Evolutionary conservation across 768 basidiomycete genomes (phyloP), one percentile per base, ranked within the genome.

Genomic region (Pulveroboletus sp.): DNA sequence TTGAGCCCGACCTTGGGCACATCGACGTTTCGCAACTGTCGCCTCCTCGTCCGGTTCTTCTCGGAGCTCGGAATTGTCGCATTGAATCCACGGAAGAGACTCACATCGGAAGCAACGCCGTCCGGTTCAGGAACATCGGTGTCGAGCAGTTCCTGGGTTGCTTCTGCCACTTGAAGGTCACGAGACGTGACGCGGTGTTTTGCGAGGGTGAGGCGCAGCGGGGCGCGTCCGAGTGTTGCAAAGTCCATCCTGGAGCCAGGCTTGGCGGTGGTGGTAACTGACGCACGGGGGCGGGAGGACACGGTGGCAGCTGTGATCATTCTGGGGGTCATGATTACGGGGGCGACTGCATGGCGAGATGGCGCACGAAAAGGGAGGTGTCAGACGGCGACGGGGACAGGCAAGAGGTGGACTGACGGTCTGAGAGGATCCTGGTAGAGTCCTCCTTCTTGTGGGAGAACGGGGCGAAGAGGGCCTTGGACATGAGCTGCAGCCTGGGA

Each of bases 31-130:
- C 93, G 76, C 69, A 88, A 81, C 66, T 90, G 84, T 50, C 92
- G 71, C 55, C 93, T 70, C 52, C 93, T 75, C 13, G 81, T 74
- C 54, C 87, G 84, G 47, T 89, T 78, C 63, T 83, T 79, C 57
- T 92, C 87, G 35, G 93, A 81, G 62, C 87, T 89, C 11, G 95
- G 95, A 38, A 96, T 88, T 2, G 95, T 97, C 15, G 95, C 95
- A 61, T 90, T 87, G 69, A 97, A 98, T 0, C 95, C 95, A 39
- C 86, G 82, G 37, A 96, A 71, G 31, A 98, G 75, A 59, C 89
- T 90, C 44, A 93, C 83, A 59, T 82, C 79, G 14, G 78, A 76
- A 5, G 85, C 84, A 28, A 85, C 75, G 35, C 82, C 85, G 13
- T 81, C 80, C 14, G 80, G 79, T 57, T 90, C 88, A 3, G 89